Conservation (phyloP, 139 green algal genomes). For the Choricystis sp. region DNA sequence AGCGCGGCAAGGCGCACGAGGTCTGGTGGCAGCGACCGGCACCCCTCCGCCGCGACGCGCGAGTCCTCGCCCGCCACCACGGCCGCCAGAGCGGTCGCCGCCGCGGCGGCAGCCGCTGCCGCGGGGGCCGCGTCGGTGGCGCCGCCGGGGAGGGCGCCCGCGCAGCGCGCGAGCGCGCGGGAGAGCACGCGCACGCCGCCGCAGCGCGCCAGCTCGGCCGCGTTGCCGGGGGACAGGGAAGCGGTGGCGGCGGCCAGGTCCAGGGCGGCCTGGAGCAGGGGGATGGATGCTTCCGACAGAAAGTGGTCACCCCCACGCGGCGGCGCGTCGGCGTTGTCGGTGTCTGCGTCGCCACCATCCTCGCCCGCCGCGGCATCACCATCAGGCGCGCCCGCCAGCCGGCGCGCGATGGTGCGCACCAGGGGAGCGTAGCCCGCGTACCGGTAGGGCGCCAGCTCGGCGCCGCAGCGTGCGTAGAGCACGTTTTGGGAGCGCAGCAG, state of each 20-base stretch:
- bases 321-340: not conserved
- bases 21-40: constrained; percentile 10
- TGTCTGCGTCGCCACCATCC: not conserved
- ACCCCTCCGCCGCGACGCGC: constrained; percentile 20
- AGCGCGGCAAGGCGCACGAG: not conserved
- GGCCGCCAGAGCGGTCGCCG: constrained; percentile 43
- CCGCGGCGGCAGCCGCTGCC: constrained; percentile 33
- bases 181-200: constrained; percentile 53
- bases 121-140: constrained; percentile 16
- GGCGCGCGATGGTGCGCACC: constrained; percentile 32
- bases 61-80: constrained; percentile 39
- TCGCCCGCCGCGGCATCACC: constrained; percentile 1
- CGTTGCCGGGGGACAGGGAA: constrained; percentile 54
- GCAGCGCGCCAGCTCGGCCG: constrained; percentile 65
- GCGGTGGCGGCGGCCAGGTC: constrained; percentile 87
- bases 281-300: constrained; percentile 18
- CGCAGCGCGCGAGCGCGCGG: constrained; percentile 49
- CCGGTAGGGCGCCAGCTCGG: constrained; percentile 73
- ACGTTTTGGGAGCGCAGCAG: constrained; percentile 66
- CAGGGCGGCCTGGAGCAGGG: constrained; percentile 36
- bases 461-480: constrained; percentile 58
- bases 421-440: constrained; percentile 85
- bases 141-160: constrained; percentile 42
- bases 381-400: constrained; percentile 10
- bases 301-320: constrained; percentile 19